Evolutionary conservation across 2,329 filamentous ascomycete species (phyloP).

Genomic region (Pseudogymnoascus sp.): DNA sequence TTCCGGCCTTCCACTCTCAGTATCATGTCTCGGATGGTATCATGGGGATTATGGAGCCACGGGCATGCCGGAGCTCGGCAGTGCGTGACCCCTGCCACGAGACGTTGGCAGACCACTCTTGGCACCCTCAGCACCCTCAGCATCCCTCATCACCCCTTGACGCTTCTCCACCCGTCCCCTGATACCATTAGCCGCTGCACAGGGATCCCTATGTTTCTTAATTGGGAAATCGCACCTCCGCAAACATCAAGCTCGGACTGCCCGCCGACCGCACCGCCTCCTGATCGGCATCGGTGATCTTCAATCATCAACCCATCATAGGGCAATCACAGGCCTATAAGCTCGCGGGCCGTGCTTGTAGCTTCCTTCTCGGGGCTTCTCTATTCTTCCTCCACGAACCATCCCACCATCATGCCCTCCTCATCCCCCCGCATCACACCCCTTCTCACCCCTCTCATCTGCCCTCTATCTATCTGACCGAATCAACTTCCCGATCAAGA

Average conservation of each 20-base stretch:
- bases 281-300: not conserved
- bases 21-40: not conserved
- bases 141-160: not conserved
- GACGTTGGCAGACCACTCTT: not conserved
- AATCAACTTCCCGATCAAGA: not conserved
- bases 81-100: constrained; percentile 1
- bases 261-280: not conserved
- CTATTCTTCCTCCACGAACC: not conserved
- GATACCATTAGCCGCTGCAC: not conserved
- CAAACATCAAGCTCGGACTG: not conserved
- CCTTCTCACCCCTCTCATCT: not conserved
- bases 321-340: not conserved
- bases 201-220: not conserved
- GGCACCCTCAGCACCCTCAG: not conserved
- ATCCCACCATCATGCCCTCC: not conserved
- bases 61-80: not conserved
- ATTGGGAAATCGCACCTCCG: not conserved
- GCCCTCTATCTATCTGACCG: not conserved
- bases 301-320: not conserved
- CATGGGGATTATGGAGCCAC: not conserved
- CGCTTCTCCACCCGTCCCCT: not conserved
- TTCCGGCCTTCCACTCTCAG: not conserved
- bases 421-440: not conserved
- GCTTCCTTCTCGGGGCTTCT: not conserved
- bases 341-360: not conserved